Conservation (phyloP, 192 early-diverging fungal genomes). For the Ambispora gerdemannii region DNA sequence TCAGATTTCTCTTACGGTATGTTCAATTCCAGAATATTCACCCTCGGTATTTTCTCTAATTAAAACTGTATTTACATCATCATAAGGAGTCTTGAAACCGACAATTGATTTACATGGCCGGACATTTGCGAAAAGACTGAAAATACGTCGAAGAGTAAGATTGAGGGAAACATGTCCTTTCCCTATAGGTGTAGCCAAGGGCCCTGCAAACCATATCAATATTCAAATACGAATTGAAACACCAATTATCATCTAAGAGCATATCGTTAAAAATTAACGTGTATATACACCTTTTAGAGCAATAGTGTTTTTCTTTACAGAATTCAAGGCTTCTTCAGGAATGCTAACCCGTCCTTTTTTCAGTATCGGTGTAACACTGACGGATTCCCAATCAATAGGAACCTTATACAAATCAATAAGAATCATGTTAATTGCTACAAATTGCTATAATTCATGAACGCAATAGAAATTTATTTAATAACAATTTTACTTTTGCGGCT, state of each 20-base stretch:
- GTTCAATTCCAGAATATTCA: conserved; percentile 99
- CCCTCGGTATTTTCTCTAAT: conserved; percentile 99
- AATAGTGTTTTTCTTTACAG: conserved; percentile 93
- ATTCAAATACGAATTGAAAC: no score
- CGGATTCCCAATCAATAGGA: conserved; percentile 96
- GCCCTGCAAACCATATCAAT: conserved; percentile 47
- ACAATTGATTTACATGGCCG: conserved; percentile 96
- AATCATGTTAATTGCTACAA: not conserved
- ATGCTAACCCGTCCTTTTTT: conserved; percentile 85
- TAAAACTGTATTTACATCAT: conserved; percentile 95
- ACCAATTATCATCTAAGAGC: no score
- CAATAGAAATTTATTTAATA: not conserved
- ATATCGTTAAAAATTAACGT: no score
- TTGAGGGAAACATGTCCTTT: conserved; percentile 98
- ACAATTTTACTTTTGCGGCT: conserved; percentile 71
- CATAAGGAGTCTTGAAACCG: conserved; percentile 94
- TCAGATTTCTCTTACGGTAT: conserved; percentile 51
- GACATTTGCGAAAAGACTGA: conserved; percentile 98
- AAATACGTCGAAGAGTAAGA: conserved; percentile 84
- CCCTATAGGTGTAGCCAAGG: conserved; percentile 96
- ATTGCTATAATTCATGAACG: not conserved
- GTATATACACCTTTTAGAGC: conserved; percentile 81
- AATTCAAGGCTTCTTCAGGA: conserved; percentile 85
- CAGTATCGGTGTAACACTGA: conserved; percentile 89
- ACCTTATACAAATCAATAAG: conserved; percentile 32